Evolutionary conservation across 108 stramenopile genomes (phyloP).

Genomic region (Nitzschia palea): DNA sequence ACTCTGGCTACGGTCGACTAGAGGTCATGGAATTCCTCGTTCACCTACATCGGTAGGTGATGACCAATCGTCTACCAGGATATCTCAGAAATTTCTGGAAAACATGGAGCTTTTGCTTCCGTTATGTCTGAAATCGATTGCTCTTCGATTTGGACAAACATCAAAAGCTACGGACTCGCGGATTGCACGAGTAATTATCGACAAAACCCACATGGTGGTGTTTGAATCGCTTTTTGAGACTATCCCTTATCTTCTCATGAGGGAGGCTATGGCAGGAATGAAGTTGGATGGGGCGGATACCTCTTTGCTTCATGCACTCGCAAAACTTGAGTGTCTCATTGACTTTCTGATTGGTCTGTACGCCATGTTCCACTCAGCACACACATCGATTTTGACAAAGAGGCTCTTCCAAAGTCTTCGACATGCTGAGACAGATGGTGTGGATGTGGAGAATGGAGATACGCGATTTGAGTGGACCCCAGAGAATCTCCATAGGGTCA

Average conservation of each 20-base stretch:
- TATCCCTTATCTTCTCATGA: constrained; percentile 60
- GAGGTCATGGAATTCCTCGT: constrained; percentile 19
- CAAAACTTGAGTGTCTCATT: constrained; percentile 33
- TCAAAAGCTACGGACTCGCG: neutral
- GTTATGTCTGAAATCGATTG: constrained; percentile 76
- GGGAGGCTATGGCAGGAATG: constrained; percentile 40
- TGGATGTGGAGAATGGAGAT: constrained; percentile 1
- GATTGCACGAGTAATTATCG: constrained; percentile 51
- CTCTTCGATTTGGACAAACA: constrained; percentile 42
- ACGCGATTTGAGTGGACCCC: constrained; percentile 37
- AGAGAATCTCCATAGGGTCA: constrained; percentile 30
- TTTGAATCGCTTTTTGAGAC: constrained; percentile 68
- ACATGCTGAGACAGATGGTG: constrained; percentile 44
- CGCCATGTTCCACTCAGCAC: constrained; percentile 75
- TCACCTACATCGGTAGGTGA: no score
- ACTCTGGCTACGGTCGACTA: constrained; percentile 48
- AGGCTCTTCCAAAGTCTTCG: constrained; percentile 62
- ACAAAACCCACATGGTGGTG: constrained; percentile 63
- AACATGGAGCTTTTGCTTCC: constrained; percentile 75
- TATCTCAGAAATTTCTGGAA: constrained; percentile 13
- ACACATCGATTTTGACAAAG: constrained; percentile 46
- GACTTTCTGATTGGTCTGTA: constrained; percentile 76
- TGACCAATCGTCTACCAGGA: neutral
- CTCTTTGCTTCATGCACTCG: constrained; percentile 39
- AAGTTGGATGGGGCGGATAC: constrained; percentile 38